Evolutionary conservation across 495 filamentous ascomycete genomes (phyloP).

Genomic region (Pseudomonodictys pantanalensis): DNA sequence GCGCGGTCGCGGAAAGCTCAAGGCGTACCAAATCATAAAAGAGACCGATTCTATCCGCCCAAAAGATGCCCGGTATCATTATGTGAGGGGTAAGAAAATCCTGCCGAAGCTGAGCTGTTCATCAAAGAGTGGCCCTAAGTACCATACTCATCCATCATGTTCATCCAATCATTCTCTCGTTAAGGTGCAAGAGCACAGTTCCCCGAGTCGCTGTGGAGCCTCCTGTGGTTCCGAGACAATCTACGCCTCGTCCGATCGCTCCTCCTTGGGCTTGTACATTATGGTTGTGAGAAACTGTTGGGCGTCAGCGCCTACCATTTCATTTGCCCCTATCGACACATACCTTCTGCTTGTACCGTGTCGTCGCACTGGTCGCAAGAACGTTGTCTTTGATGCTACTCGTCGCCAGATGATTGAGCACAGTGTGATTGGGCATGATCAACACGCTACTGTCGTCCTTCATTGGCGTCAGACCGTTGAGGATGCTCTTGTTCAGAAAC

Average conservation of each 20-base stretch:
- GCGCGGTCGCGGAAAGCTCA: too few relatives aligned
- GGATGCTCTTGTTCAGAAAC: conserved; percentile 89
- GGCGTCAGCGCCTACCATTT: not conserved
- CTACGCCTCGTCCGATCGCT: conserved; percentile 2
- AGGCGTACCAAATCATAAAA: too few relatives aligned
- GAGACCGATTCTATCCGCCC: too few relatives aligned
- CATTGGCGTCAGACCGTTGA: conserved; percentile 84
- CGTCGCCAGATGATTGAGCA: conserved; percentile 95
- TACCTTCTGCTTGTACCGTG: conserved; percentile 95
- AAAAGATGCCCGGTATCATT: too few relatives aligned
- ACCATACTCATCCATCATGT: not conserved
- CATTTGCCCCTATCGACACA: conserved; percentile 13
- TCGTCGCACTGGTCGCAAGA: conserved; percentile 94
- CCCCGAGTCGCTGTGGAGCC: not conserved
- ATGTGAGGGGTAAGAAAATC: not conserved
- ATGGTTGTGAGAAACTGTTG: conserved; percentile 92
- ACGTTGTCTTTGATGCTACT: conserved; percentile 97
- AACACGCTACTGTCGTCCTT: conserved; percentile 98
- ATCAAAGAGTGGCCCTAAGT: not conserved
- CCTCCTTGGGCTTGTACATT: conserved; percentile 83
- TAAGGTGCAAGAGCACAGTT: not conserved
- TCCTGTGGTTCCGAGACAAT: not conserved
- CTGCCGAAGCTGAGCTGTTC: not conserved
- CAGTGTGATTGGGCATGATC: conserved; percentile 93
- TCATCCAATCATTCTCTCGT: not conserved